Evolutionary conservation across 352 stramenopile genomes (phyloP).

Genomic region (Pythium volutum): DNA sequence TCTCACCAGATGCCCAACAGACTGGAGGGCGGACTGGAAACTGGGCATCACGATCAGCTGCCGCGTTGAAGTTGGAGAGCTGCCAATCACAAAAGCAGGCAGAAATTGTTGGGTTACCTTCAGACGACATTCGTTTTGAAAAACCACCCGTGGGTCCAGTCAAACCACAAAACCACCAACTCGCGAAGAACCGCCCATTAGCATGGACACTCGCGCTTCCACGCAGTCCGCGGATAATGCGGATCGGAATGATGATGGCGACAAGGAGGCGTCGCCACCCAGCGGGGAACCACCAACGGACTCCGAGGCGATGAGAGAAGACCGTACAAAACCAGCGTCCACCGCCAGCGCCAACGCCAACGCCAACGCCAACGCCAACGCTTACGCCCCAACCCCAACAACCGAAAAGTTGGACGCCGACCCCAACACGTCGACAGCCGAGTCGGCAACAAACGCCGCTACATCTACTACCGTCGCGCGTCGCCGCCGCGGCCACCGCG

Average conservation of each 20-base stretch:
- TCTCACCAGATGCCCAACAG: background rate
- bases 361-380: background rate
- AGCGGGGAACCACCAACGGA: background rate
- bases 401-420: background rate
- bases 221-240: background rate
- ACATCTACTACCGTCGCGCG: background rate
- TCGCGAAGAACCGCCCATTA: background rate
- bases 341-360: background rate
- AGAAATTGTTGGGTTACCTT: background rate
- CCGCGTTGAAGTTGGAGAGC: background rate
- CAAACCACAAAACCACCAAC: conserved; percentile 7
- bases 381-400: background rate
- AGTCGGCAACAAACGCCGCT: background rate
- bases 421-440: background rate
- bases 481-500: conserved; percentile 28
- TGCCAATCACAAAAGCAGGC: background rate
- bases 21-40: background rate
- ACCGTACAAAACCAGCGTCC: background rate
- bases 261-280: background rate
- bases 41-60: conserved; percentile 2
- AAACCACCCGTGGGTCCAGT: background rate
- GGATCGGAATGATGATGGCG: background rate
- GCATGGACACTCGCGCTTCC: conserved; percentile 1
- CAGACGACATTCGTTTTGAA: conserved; percentile 1
- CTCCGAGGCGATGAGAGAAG: background rate